Conservation (phyloP, 2,329 filamentous ascomycete genomes). For the Ophiosphaerella korrae region DNA sequence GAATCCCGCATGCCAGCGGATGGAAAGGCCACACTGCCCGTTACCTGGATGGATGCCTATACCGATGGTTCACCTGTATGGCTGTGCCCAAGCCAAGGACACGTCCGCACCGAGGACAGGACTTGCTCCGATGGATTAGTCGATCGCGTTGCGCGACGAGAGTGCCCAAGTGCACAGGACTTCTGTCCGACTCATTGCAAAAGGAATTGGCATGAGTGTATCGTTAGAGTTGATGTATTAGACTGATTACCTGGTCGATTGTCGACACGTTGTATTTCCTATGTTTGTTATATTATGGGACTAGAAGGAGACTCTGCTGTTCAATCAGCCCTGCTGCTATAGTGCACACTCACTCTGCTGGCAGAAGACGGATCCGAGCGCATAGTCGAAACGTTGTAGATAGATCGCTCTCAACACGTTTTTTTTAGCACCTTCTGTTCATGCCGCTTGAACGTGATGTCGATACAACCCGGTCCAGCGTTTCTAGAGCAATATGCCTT, state of each 20-base stretch:
- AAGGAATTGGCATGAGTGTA: constrained; percentile 30
- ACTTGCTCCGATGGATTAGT: constrained; percentile 19
- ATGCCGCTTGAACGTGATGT: too few relatives aligned
- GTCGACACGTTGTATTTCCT: constrained; percentile 9
- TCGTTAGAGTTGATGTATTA: constrained; percentile 23
- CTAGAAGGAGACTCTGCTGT: not conserved
- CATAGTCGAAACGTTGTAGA: not conserved
- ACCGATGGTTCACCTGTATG: constrained; percentile 17
- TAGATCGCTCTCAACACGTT: not conserved
- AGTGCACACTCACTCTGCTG: not conserved
- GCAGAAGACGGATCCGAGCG: not conserved
- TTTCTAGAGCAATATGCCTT: not conserved
- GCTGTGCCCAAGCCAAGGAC: constrained; percentile 21
- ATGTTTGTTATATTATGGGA: constrained; percentile 1
- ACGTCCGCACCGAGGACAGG: constrained; percentile 33
- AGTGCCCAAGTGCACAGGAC: constrained; percentile 24
- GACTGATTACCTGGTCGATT: constrained; percentile 22
- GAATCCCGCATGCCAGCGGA: constrained; percentile 32
- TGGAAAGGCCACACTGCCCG: constrained; percentile 16
- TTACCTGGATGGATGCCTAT: constrained; percentile 31
- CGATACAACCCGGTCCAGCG: not conserved
- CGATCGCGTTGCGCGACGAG: constrained; percentile 26
- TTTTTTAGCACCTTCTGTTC: not conserved
- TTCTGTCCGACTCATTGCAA: constrained; percentile 32
- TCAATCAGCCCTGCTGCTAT: not conserved